Percentiles rank a stretch among this genome's conserved stretches.
These are phyloP conservation scores for Glutinoglossum americanum DNA, from an alignment of 495 filamentous ascomycete species.

Conservation along the genomic window DNA sequence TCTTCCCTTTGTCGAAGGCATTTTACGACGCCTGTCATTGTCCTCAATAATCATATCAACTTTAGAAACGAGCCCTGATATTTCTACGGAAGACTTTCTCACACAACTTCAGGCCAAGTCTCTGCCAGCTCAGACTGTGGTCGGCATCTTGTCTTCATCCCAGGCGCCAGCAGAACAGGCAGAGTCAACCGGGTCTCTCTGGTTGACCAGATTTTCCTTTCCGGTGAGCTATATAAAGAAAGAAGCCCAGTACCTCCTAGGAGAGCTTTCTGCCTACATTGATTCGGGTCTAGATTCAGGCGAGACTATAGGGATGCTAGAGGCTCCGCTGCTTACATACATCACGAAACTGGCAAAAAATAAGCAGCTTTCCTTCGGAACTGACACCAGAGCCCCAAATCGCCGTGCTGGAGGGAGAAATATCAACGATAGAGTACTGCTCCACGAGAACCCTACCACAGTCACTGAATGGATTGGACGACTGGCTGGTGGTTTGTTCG, in stretches of 20 bases:
- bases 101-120: background rate
- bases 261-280: background rate
- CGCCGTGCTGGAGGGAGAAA: background rate
- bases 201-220: background rate
- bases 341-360: background rate
- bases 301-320: background rate
- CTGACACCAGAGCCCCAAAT: background rate
- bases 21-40: background rate
- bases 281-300: background rate
- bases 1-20: background rate
- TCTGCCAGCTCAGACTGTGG: background rate
- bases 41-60: background rate
- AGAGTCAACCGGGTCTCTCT: background rate
- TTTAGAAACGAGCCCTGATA: background rate
- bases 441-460: background rate
- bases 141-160: background rate
- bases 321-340: background rate
- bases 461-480: conserved; percentile 1
- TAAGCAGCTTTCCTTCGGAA: background rate
- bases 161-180: background rate
- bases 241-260: background rate
- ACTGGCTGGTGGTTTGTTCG: background rate
- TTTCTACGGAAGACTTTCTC: background rate
- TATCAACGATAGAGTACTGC: background rate
- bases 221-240: background rate